Percentiles rank a stretch among this genome's conserved stretches.
phyloP scores from a whole-genome alignment of 1,139 yeast species.

The Debaryomycetaceae sp. region DNA sequence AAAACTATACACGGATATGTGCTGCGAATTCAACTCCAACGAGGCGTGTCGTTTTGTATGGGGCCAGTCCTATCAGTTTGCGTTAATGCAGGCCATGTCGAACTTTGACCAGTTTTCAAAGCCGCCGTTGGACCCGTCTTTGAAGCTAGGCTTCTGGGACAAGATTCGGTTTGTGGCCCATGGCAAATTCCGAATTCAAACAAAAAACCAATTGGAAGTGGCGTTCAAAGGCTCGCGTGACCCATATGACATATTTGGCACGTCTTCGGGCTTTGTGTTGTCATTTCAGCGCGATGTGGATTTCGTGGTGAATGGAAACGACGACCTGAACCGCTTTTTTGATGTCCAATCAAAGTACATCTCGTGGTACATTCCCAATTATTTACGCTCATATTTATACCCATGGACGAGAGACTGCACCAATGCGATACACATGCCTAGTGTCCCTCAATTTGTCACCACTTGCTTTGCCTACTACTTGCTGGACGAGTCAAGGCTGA shows the following conservation, averaged over 20 bases:
- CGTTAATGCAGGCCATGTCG: slow-evolving; percentile 69
- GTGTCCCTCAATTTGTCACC: slow-evolving; percentile 29
- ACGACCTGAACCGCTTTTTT: slow-evolving; percentile 28
- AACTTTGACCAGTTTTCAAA: slow-evolving; percentile 78
- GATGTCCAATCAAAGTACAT: slow-evolving; percentile 27
- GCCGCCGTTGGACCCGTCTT: slow-evolving; percentile 60
- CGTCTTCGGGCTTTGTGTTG: slow-evolving; percentile 30
- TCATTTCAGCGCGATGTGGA: slow-evolving; percentile 26
- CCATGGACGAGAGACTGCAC: slow-evolving; percentile 49
- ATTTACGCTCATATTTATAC: slow-evolving; percentile 44
- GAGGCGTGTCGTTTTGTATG: slow-evolving; percentile 65
- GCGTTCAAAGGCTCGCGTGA: slow-evolving; percentile 39
- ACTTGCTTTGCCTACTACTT: slow-evolving; percentile 45
- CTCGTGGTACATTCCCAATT: slow-evolving; percentile 48
- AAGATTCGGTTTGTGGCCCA: slow-evolving; percentile 39
- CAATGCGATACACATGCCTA: slow-evolving; percentile 33
- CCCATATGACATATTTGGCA: slow-evolving; percentile 31
- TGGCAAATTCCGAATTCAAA: slow-evolving; percentile 27
- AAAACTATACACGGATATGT: slow-evolving; percentile 57
- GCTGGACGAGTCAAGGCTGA: slow-evolving; percentile 6
- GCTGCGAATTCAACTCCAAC: slow-evolving; percentile 43
- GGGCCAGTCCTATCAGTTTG: slow-evolving; percentile 82
- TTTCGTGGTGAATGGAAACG: slow-evolving; percentile 31
- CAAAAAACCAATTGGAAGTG: slow-evolving; percentile 39
- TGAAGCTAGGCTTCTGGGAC: slow-evolving; percentile 51